phyloP scores from a whole-genome alignment of 2,329 filamentous ascomycete genomes.

The Epichloe aotearoae region DNA sequence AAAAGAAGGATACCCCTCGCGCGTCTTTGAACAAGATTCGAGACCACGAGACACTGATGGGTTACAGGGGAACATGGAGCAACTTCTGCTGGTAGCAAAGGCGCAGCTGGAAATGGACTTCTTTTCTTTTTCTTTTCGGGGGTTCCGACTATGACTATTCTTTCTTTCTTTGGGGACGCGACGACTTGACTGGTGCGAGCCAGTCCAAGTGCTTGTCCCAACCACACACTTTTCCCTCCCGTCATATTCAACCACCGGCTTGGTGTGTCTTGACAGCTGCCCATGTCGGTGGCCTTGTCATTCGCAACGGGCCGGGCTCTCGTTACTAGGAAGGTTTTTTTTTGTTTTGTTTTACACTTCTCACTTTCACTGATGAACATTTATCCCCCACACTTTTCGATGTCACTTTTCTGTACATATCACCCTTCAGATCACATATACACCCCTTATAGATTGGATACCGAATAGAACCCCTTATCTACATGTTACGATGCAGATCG shows the following conservation, averaged over 20 bases:
- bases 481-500: no score
- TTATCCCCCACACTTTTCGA: no score
- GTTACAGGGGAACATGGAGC: neutral
- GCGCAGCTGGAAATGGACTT: neutral
- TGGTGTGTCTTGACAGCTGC: neutral
- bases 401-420: no score
- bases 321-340: neutral
- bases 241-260: neutral
- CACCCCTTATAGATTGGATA: no score
- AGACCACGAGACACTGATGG: neutral
- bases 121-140: neutral
- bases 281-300: neutral
- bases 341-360: neutral
- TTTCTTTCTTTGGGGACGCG: neutral
- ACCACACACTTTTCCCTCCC: neutral
- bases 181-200: neutral
- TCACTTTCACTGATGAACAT: no score
- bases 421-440: no score
- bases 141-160: neutral
- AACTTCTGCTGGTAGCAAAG: neutral
- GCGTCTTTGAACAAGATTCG: neutral
- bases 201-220: neutral
- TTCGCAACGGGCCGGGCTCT: neutral
- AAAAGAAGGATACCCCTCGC: constrained; percentile 4
- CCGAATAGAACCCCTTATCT: no score